Evolutionary conservation across 495 filamentous ascomycete species (phyloP), one percentile per base, ranked within the genome.

Genomic region (Xylaria grammica): DNA sequence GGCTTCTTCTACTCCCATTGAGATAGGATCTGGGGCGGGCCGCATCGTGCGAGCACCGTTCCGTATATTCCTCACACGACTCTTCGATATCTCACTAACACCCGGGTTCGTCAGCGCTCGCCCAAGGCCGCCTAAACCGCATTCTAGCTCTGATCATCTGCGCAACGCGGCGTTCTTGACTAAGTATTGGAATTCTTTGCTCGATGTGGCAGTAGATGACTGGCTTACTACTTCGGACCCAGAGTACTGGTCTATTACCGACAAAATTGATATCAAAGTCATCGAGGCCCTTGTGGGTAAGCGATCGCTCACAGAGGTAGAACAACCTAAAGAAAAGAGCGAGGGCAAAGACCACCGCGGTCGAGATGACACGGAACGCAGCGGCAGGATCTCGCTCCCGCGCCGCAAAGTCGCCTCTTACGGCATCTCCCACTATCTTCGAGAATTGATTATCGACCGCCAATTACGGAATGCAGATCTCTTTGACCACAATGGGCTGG

Each of bases 51-150:
- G 64, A 11, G 45, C 66, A 13, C 44, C 65, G 29, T 84, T 84
- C 61, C 72, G 74, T 4, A 62, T 83, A 60, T 67, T 82, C 15
- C 65, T 84, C 34, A 78, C 80, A 0, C 67, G 62, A n/a, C 65
- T 79, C 4, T 77, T 84, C 49, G 81, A 83, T 56, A 76, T 78
- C 5, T 77, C 78, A 3, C 56, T 84, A 15, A 68, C 76, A 0
- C 80, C 81, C 0, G 80, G 79, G 1, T 84, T 81, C 75, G 48
- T 61, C 1, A 67, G 19, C 11, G 36, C 42, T 1, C 71, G 77
- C 3, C 70, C 69, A 1, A 40, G 44, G 1, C 72, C 77, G 4
- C 72, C 73, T 1, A 7, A 19, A 9, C 56, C 75, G 64, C 61
- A 72, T 32, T 72, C 70, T 1, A 74, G 65, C 8, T 67, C 72